Base-by-base conservation (phyloP, 1,284 basidiomycete genomes). In the Apiotrichum mycotoxinovorans region DNA sequence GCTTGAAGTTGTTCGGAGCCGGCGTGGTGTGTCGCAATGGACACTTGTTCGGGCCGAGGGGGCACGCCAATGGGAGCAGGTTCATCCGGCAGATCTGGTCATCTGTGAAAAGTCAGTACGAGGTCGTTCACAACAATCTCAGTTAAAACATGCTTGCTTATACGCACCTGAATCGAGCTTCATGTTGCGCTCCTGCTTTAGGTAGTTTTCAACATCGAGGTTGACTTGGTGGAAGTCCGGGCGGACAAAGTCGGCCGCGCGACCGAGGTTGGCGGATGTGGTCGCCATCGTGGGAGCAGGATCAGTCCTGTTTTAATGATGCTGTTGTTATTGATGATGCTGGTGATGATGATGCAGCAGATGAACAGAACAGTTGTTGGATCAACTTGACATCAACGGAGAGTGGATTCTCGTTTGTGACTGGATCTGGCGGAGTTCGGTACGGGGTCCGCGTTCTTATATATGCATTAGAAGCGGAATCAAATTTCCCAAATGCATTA, bases 221-320 rank as follows among this genome's bases (percentile, higher is more conserved):
- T 89, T 91, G 69, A 91, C 88, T 73, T 98, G 94, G 73, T 94
- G 89, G 70, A 96, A 95, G 70, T 95, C 91, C 7, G 91, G 90
- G 62, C 86, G 79, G 47, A 95, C 82, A 61, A 91, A 82, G 77
- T 94, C 91, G 68, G 71, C 67, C 20, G 70, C 67, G 42, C 67
- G 58, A 15, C 72, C 72, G 9, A 74, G 61, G 35, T 59, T 57
- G 22, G 65, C 61, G 26, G 61, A 54, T 42, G 65, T 60, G 14
- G 61, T 56, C 15, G 64, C 52, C 42, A 57, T 60, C 1, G 30
- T 52, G 44, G 23, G 30, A 26, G 38, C 18, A 46, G 25, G 22
- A 18, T 41, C 26, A 35, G 34, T 37, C 11, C 25, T 37, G 5
- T 8, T 47, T 22, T n/a, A 11, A 15, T 26, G 40, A 18, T 17